A percentile compares a stretch with the other conserved stretches of the same genome.
Conservation (phyloP, 495 filamentous ascomycete species). For the Aspergillus sparsus region DNA sequence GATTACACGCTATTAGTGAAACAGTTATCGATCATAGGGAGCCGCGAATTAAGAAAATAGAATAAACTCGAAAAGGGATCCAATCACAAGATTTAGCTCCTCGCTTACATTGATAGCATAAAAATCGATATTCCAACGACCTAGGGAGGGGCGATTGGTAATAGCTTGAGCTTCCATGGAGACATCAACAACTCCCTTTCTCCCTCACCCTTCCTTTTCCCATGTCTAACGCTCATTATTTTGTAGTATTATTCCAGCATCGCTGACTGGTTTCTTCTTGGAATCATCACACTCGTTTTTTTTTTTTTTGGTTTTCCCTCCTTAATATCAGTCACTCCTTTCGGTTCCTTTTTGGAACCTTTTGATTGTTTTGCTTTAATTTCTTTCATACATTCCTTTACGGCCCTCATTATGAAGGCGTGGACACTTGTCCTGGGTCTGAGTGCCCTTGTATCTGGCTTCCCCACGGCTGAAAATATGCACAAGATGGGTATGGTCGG, state of each 20-base stretch:
- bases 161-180: too few species aligned
- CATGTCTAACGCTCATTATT: background rate
- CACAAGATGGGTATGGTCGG: slow-evolving; percentile 3
- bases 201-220: too few species aligned
- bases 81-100: too few species aligned
- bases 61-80: too few species aligned
- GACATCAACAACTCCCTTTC: background rate
- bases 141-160: too few species aligned
- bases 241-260: background rate
- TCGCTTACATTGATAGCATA: too few species aligned
- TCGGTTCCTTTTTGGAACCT: background rate
- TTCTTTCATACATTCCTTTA: slow-evolving; percentile 1
- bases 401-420: slow-evolving; percentile 9
- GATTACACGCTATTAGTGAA: too few species aligned
- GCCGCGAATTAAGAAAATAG: too few species aligned
- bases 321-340: background rate
- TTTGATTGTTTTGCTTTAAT: slow-evolving; percentile 1
- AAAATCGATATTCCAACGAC: too few species aligned
- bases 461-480: slow-evolving; percentile 12
- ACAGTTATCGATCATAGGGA: too few species aligned
- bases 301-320: too few species aligned
- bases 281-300: background rate
- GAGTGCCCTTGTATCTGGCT: background rate
- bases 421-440: slow-evolving; percentile 9
- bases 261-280: background rate